phyloP scores from a whole-genome alignment of 345 rosid species.

The Clarkia xantiana region DNA sequence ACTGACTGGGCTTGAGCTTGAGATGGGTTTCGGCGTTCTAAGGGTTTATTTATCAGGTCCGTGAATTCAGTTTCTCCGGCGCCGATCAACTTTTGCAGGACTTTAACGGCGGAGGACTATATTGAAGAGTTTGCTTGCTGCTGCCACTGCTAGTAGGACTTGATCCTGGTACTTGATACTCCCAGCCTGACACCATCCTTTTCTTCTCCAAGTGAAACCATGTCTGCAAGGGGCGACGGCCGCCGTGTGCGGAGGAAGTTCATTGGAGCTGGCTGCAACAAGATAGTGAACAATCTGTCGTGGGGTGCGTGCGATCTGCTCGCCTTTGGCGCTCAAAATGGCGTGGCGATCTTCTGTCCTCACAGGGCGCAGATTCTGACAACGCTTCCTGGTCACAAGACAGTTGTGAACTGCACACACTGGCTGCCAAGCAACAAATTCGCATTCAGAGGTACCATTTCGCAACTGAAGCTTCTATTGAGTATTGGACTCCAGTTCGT shows the following conservation, averaged over 20 bases:
- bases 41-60: no score
- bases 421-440: conserved; percentile 76
- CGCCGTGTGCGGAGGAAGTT: conserved; percentile 47
- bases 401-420: conserved; percentile 71
- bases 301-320: conserved; percentile 81
- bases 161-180: no score
- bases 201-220: background rate
- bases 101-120: no score
- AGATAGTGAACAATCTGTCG: conserved; percentile 74
- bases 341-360: conserved; percentile 69
- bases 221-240: conserved; percentile 8
- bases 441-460: conserved; percentile 53
- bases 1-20: no score
- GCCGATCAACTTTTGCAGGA: no score
- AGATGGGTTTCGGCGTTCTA: no score
- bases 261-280: conserved; percentile 88
- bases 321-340: conserved; percentile 77
- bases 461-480: no score
- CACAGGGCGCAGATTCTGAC: conserved; percentile 76
- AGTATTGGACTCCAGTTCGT: no score
- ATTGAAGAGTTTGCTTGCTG: no score
- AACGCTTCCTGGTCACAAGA: conserved; percentile 78
- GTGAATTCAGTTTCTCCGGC: no score
- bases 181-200: background rate
- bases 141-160: no score